Evolutionary conservation across 306 rosid genomes (phyloP), one percentile per base, ranked within the genome.

Genomic region (Notholithocarpus densiflorus): DNA sequence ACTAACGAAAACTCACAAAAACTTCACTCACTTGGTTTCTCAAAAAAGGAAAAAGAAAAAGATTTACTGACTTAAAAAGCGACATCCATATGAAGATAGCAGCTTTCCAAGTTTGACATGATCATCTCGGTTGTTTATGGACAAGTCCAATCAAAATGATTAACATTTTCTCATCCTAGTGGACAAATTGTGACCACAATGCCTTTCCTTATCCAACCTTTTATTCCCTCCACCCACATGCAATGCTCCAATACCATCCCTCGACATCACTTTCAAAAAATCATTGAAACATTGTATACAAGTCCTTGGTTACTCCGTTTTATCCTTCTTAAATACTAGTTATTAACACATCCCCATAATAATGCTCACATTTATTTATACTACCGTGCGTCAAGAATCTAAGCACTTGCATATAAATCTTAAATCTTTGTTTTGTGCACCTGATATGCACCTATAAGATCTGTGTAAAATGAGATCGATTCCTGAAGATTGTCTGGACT

Each of bases 171-270:
- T 66, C 45, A 54, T 81, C 31, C 72, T 4, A 32, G 83, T 86
- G 82, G 90, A 85, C 92, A 85, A 79, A 70, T 81, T 74, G 85
- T 88, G 88, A 76, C 89, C 89, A 80, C 81, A 40, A 20, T 61
- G 51, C 86, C 82, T 77, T 85, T 61, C 69, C 77, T 75, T 74
- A 61, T 74, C 83, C 82, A 81, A 37, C 68, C 80, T 82, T 77
- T 81, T 76, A 71, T 83, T 81, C 66, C 59, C 59, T 66, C 75
- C 64, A 43, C 83, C 76, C 92, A 91, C 97, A 88, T 89, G 97
- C 87, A 83, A 69, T 83, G 84, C 89, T 80, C 82, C 84, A 74
- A 75, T 83, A 69, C 82, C 54, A 76, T 62, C 8, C 66, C 77
- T 65, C 83, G 51, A 71, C 74, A 81, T 71, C 84, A 81, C 76